Conservation (phyloP, 805 yeast species). For the Blastobotrys attinorum region DNA sequence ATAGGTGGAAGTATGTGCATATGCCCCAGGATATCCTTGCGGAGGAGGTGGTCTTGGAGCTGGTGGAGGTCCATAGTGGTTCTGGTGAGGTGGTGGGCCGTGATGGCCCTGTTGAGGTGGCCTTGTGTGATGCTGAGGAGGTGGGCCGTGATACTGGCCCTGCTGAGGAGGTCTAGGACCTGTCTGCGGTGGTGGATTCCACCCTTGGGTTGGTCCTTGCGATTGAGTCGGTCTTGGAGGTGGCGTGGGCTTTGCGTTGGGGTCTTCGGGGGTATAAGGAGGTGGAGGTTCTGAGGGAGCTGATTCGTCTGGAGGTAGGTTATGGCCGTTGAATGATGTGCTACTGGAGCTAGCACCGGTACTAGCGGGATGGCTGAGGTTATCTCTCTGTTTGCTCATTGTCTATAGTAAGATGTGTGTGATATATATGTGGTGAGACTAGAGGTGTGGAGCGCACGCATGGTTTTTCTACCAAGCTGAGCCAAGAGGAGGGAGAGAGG, state of each 20-base stretch:
- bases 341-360: background rate
- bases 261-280: conserved; percentile 16
- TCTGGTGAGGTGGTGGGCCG: background rate
- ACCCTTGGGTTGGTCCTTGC: background rate
- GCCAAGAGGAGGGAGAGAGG: too few species aligned
- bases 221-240: background rate
- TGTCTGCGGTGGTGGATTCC: background rate
- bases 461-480: too few species aligned
- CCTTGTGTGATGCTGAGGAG: background rate
- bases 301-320: conserved; percentile 14
- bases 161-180: background rate
- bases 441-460: too few species aligned
- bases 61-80: background rate
- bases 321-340: background rate
- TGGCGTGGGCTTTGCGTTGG: background rate
- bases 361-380: too few species aligned
- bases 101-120: background rate
- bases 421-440: too few species aligned
- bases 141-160: background rate
- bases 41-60: background rate
- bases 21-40: background rate
- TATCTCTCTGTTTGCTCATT: too few species aligned
- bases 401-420: too few species aligned
- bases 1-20: background rate
- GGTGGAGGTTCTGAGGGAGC: conserved; percentile 20